Percentiles rank a stretch among this genome's conserved stretches.
Conservation (phyloP, 2,329 filamentous ascomycete genomes). For the Nigrospora oryzae region DNA sequence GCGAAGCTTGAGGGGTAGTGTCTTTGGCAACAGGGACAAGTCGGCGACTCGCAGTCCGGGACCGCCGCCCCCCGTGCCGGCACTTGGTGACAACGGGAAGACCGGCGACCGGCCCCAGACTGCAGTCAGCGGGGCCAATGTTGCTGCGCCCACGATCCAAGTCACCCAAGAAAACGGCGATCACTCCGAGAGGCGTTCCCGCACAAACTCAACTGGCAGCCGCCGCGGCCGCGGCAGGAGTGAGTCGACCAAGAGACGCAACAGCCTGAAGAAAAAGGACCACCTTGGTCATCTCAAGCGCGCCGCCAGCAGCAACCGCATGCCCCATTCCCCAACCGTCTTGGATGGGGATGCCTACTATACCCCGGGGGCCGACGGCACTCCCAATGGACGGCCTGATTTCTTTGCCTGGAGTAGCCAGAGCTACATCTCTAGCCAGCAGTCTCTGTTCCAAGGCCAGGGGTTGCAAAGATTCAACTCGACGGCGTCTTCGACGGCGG, state of each 20-base stretch:
- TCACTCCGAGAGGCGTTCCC: constrained; percentile 23
- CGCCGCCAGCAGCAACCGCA: constrained; percentile 38
- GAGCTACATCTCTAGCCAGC: constrained; percentile 26
- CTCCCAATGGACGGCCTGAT: constrained; percentile 26
- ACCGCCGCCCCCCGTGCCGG: constrained; percentile 19
- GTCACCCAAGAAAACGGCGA: constrained; percentile 58
- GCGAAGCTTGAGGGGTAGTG: constrained; percentile 62
- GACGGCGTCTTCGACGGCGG: constrained; percentile 30
- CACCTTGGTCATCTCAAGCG: constrained; percentile 18
- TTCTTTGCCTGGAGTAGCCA: constrained; percentile 34
- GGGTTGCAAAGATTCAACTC: constrained; percentile 37
- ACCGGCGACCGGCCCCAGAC: constrained; percentile 31
- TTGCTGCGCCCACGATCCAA: constrained; percentile 63
- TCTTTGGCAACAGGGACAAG: constrained; percentile 57
- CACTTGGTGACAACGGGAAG: constrained; percentile 21
- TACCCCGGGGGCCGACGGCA: constrained; percentile 33
- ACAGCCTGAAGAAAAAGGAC: constrained; percentile 40
- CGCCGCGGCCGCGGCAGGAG: constrained; percentile 31
- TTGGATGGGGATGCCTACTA: constrained; percentile 44
- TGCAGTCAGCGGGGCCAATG: constrained; percentile 31
- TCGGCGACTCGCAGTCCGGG: constrained; percentile 28
- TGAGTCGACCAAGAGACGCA: constrained; percentile 34
- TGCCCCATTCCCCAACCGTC: constrained; percentile 29
- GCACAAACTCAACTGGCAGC: constrained; percentile 24
- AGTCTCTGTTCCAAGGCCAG: constrained; percentile 33